Conservation (phyloP, 371 early-diverging fungal genomes). For the Mortierella sp. region DNA sequence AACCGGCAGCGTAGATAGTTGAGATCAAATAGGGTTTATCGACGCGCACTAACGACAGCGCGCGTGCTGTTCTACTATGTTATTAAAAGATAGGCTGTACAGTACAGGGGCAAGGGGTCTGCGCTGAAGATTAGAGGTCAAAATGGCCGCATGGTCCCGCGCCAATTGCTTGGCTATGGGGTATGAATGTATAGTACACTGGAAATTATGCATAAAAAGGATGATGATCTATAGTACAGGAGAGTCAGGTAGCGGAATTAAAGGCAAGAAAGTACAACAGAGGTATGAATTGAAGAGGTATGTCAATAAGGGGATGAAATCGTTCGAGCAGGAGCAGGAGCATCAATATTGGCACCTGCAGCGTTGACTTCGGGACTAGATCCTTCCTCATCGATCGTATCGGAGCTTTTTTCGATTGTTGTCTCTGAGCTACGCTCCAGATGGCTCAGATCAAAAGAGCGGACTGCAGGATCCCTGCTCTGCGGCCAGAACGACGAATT, state of each 20-base stretch:
- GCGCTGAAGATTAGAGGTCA: too few relatives aligned
- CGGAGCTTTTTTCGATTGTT: neutral
- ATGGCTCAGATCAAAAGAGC: conserved; percentile 13
- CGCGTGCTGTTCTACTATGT: too few relatives aligned
- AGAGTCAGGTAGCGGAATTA: neutral
- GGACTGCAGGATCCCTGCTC: neutral
- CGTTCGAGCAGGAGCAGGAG: neutral
- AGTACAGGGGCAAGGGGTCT: too few relatives aligned
- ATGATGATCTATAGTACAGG: too few relatives aligned
- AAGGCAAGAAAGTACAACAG: neutral
- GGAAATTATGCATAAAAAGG: too few relatives aligned
- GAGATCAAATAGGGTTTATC: too few relatives aligned
- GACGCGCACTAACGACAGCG: too few relatives aligned
- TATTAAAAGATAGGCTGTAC: too few relatives aligned
- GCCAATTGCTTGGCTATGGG: too few relatives aligned
- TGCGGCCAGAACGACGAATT: conserved; percentile 6
- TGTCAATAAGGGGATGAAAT: neutral
- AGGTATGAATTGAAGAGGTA: neutral
- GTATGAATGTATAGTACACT: too few relatives aligned
- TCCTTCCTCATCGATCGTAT: neutral
- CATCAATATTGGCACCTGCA: neutral
- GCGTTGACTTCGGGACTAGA: neutral
- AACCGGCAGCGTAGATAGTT: too few relatives aligned
- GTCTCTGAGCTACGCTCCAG: conserved; percentile 4
- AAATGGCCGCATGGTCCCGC: too few relatives aligned